phyloP scores from a whole-genome alignment of 108 stramenopile genomes.

The Conticribra guillardii region DNA sequence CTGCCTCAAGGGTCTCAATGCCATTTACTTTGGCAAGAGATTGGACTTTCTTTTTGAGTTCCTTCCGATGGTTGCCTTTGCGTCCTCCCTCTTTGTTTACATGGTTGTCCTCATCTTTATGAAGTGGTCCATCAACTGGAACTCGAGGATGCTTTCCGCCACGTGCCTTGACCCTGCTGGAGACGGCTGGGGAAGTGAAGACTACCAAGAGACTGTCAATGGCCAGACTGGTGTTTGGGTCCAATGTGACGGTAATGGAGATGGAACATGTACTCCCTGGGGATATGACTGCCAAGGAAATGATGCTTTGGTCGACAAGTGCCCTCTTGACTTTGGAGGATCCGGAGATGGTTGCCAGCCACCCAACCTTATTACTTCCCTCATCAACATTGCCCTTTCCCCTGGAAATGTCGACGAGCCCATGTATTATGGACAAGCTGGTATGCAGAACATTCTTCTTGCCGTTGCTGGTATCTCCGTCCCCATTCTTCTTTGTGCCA shows the following conservation, averaged over 20 bases:
- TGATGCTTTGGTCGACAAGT: conserved; percentile 69
- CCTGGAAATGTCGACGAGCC: conserved; percentile 96
- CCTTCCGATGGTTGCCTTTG: conserved; percentile 97
- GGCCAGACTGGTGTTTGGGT: conserved; percentile 66
- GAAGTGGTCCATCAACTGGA: conserved; percentile 99
- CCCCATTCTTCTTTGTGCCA: conserved; percentile 92
- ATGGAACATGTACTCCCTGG: conserved; percentile 81
- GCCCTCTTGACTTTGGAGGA: conserved; percentile 92
- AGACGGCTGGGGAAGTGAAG: conserved; percentile 72
- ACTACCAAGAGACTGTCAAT: conserved; percentile 51
- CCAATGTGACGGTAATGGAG: conserved; percentile 62
- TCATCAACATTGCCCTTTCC: conserved; percentile 97
- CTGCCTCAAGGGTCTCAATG: conserved; percentile 91
- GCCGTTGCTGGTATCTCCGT: conserved; percentile 88
- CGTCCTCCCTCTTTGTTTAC: conserved; percentile 93
- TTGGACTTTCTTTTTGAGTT: conserved; percentile 94
- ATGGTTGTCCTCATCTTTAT: conserved; percentile 97
- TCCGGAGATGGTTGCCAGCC: conserved; percentile 96
- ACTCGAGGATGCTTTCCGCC: conserved; percentile 92
- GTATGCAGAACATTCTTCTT: conserved; percentile 89
- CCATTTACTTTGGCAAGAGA: conserved; percentile 89
- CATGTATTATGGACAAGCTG: conserved; percentile 91
- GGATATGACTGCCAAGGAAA: conserved; percentile 72
- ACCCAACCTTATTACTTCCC: conserved; percentile 95
- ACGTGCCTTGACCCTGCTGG: conserved; percentile 84